A percentile compares a stretch with the other conserved stretches of the same genome.
These are phyloP conservation scores for Xylaria longipes DNA, from an alignment of 495 filamentous ascomycete genomes.

Conservation along the genomic window DNA sequence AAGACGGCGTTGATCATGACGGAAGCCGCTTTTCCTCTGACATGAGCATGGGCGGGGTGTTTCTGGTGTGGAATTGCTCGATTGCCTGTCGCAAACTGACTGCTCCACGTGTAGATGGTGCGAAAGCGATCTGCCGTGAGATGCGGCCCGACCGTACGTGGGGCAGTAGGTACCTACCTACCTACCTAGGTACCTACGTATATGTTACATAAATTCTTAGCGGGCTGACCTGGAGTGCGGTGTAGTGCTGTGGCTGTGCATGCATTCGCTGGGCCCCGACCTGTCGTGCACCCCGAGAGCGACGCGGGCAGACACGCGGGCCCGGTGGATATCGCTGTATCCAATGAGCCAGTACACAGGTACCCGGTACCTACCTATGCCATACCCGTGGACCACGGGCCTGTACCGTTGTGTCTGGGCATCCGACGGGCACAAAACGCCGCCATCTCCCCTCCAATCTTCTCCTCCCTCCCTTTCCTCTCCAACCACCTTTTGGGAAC, in stretches of 20 bases:
- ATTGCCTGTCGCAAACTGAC: constrained; percentile 3
- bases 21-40: constrained; percentile 18
- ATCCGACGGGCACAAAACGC: constrained; percentile 14
- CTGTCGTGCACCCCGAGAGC: neutral
- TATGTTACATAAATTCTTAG: too few relatives aligned
- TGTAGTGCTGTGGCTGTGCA: constrained; percentile 13
- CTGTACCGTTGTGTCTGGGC: neutral
- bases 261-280: constrained; percentile 1
- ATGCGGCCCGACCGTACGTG: constrained; percentile 11
- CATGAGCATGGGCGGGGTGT: constrained; percentile 11
- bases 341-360: neutral
- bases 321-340: neutral
- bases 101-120: neutral
- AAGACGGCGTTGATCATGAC: constrained; percentile 98
- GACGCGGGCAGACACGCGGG: neutral
- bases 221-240: too few relatives aligned
- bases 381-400: neutral
- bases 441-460: constrained; percentile 30
- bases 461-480: constrained; percentile 21
- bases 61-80: neutral
- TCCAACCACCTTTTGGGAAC: constrained; percentile 27
- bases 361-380: neutral
- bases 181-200: neutral
- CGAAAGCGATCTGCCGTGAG: constrained; percentile 18
- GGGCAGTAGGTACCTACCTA: constrained; percentile 6